These are phyloP conservation scores for Saksenaea vasiformis DNA, from an alignment of 371 early-diverging fungal species.

Conservation along the genomic window DNA sequence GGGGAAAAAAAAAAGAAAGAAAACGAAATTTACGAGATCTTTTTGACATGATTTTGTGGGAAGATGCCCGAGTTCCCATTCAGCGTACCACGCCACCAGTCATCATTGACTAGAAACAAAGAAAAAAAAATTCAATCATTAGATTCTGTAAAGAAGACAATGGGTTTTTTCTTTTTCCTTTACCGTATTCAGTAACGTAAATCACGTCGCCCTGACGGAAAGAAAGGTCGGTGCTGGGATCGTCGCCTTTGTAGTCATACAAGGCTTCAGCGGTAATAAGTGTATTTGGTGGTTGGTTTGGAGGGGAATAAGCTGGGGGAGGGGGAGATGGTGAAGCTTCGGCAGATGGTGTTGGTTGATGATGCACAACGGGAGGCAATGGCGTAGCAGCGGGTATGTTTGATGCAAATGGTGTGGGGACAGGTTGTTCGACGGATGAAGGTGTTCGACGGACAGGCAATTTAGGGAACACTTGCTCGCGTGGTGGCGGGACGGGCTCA, in stretches of 20 bases:
- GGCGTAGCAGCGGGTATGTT: conserved; percentile 5
- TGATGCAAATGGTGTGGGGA: conserved; percentile 12
- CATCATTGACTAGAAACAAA: conserved; percentile 41
- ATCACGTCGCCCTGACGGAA: conserved; percentile 55
- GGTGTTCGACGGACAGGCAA: conserved; percentile 38
- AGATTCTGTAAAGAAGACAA: background rate
- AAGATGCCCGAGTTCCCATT: conserved; percentile 49
- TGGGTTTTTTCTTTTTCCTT: no score
- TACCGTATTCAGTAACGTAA: conserved; percentile 55
- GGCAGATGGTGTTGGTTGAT: background rate
- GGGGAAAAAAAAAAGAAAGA: no score
- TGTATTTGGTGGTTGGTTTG: conserved; percentile 7
- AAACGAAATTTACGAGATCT: conserved; percentile 29
- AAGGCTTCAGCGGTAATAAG: conserved; percentile 33
- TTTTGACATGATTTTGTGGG: conserved; percentile 53
- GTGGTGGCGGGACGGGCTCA: conserved; percentile 19
- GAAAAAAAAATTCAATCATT: background rate
- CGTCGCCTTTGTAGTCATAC: conserved; percentile 51
- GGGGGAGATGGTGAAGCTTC: conserved; percentile 14
- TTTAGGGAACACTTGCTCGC: conserved; percentile 28
- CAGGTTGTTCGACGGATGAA: conserved; percentile 5
- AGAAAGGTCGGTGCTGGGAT: conserved; percentile 46
- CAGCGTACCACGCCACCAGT: conserved; percentile 52
- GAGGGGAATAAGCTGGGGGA: conserved; percentile 34
- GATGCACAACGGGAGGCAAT: conserved; percentile 16